phyloP scores from a whole-genome alignment of 2,329 filamentous ascomycete genomes.

The Zopfia rhizophila region DNA sequence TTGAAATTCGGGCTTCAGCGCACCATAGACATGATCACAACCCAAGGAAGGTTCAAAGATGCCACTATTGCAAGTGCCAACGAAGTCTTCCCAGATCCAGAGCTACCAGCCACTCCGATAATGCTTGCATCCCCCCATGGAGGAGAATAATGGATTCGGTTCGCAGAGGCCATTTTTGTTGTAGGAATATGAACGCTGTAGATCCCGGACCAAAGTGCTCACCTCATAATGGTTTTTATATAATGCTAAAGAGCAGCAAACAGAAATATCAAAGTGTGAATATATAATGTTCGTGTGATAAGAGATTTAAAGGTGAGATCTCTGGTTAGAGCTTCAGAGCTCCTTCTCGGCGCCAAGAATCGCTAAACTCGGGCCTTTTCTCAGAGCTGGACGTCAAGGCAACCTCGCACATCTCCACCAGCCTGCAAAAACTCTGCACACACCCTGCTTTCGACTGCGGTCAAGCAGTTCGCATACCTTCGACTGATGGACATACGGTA shows the following conservation, averaged over 20 bases:
- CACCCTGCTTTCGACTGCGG: constrained; percentile 41
- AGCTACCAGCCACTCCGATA: constrained; percentile 94
- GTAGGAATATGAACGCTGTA: too few relatives aligned
- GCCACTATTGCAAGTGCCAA: constrained; percentile 91
- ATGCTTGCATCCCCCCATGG: constrained; percentile 98
- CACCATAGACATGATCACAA: constrained; percentile 97
- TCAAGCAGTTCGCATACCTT: constrained; percentile 37
- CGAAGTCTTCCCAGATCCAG: constrained; percentile 94
- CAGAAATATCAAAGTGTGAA: background rate
- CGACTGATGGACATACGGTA: constrained; percentile 50
- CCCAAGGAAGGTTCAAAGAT: constrained; percentile 93
- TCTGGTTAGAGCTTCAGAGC: too few relatives aligned
- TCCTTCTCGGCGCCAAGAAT: too few relatives aligned
- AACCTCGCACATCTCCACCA: constrained; percentile 29
- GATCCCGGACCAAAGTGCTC: background rate
- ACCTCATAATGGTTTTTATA: background rate
- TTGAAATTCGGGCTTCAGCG: constrained; percentile 22
- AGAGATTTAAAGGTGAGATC: too few relatives aligned
- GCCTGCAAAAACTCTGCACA: constrained; percentile 44
- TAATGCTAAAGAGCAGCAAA: background rate
- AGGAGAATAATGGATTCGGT: constrained; percentile 80
- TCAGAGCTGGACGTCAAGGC: constrained; percentile 27
- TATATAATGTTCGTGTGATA: too few relatives aligned
- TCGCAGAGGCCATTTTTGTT: constrained; percentile 2
- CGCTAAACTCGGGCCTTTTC: constrained; percentile 18